Evolutionary conservation across 1,139 yeast genomes (phyloP).

Genomic region (Geotrichum phurueaensis): DNA sequence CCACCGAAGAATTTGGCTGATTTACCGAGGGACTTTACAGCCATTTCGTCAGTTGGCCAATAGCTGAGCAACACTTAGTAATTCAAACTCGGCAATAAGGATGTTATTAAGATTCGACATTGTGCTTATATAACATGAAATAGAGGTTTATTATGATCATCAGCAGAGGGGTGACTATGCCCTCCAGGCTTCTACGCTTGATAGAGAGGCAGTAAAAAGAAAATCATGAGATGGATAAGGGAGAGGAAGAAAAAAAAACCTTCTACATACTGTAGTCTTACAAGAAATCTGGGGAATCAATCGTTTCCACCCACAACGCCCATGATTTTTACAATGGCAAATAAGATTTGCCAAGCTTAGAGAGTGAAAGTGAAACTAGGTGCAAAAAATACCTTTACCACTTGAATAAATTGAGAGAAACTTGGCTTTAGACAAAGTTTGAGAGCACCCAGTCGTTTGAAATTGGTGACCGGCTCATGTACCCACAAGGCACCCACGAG

Average conservation of each 20-base stretch:
- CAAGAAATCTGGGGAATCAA: not conserved
- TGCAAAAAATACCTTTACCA: not conserved
- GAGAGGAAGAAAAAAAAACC: not conserved
- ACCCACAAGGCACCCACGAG: not conserved
- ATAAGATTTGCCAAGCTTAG: no score
- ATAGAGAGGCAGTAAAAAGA: not conserved
- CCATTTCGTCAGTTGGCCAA: not conserved
- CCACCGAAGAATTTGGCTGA: not conserved
- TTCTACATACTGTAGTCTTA: not conserved
- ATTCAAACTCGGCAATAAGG: not conserved
- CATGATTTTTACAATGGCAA: not conserved
- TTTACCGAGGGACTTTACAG: not conserved
- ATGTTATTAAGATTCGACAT: not conserved
- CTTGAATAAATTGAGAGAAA: not conserved
- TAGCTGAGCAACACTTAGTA: not conserved
- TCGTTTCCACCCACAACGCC: not conserved
- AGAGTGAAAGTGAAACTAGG: no score
- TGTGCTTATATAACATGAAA: not conserved
- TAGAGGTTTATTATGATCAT: not conserved
- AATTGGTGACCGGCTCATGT: no score
- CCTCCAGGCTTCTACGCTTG: not conserved
- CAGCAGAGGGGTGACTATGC: not conserved
- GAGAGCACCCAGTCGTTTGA: not conserved
- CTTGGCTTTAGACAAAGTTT: not conserved
- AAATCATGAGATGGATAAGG: not conserved